Percentiles rank a stretch among this genome's conserved stretches.
phyloP scores from a whole-genome alignment of 148 eudicot genomes.

The Vaccinium macrocarpon region DNA sequence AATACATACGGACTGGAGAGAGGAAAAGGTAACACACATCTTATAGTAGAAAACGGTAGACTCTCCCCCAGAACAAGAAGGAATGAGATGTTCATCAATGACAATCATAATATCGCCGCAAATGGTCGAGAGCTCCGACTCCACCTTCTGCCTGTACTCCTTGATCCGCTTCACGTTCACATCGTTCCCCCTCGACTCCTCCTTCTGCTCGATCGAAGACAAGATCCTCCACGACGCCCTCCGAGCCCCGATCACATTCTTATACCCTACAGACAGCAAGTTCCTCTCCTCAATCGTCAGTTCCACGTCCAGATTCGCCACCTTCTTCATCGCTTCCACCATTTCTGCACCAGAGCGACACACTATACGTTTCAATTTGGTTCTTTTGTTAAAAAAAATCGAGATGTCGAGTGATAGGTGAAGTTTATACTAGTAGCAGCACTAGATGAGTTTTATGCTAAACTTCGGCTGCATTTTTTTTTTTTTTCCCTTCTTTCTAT shows the following conservation, averaged over 20 bases:
- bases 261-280: slow-evolving; percentile 40
- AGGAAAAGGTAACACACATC: slow-evolving; percentile 16
- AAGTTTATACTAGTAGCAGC: background rate
- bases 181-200: slow-evolving; percentile 37
- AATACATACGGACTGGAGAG: no score
- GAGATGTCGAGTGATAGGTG: background rate
- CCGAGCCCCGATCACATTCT: slow-evolving; percentile 40
- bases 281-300: slow-evolving; percentile 40
- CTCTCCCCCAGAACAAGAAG: slow-evolving; percentile 35
- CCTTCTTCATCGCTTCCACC: slow-evolving; percentile 34
- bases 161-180: slow-evolving; percentile 35
- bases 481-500: no score
- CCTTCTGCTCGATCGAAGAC: slow-evolving; percentile 40
- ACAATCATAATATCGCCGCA: slow-evolving; percentile 37
- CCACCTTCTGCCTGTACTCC: slow-evolving; percentile 39
- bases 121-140: slow-evolving; percentile 27
- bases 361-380: background rate
- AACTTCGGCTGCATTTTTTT: background rate
- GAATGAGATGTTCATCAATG: slow-evolving; percentile 41
- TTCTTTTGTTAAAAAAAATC: background rate
- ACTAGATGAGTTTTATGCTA: background rate
- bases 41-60: slow-evolving; percentile 41
- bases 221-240: slow-evolving; percentile 42
- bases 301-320: slow-evolving; percentile 33
- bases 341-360: slow-evolving; percentile 20